Conservation (phyloP, 306 rosid species). For the Parietaria judaica region DNA sequence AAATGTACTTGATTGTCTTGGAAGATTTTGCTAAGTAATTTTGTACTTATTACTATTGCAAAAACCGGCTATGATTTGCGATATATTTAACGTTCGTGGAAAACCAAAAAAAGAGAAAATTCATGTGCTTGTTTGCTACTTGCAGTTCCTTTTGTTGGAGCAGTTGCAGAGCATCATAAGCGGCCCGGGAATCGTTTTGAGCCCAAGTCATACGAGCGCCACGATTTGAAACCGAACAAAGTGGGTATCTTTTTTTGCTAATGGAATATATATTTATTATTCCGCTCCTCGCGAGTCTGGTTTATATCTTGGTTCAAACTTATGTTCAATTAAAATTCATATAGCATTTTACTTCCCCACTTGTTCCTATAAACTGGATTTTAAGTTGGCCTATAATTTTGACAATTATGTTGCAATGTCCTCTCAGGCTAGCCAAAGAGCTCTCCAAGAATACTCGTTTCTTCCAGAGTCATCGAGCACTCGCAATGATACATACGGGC, state of each 20-base stretch:
- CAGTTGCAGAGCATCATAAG: slow-evolving; percentile 73
- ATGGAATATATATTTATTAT: background rate
- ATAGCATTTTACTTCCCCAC: background rate
- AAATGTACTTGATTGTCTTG: too few relatives aligned
- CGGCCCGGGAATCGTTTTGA: slow-evolving; percentile 54
- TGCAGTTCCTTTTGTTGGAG: slow-evolving; percentile 28
- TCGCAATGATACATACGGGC: slow-evolving; percentile 63
- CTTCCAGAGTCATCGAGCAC: slow-evolving; percentile 50
- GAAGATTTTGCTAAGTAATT: background rate
- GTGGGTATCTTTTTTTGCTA: slow-evolving; percentile 39
- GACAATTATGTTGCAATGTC: slow-evolving; percentile 13
- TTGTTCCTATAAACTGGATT: too few relatives aligned
- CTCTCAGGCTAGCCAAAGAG: slow-evolving; percentile 63
- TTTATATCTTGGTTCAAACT: too few relatives aligned
- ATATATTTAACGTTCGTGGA: background rate
- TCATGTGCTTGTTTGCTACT: slow-evolving; percentile 18
- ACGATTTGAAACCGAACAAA: slow-evolving; percentile 62
- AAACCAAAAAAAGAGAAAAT: background rate
- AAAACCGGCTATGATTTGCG: background rate
- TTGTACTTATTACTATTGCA: too few relatives aligned
- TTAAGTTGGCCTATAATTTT: background rate
- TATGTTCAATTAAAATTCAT: too few relatives aligned
- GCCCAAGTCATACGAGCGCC: slow-evolving; percentile 58
- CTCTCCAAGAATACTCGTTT: slow-evolving; percentile 64
- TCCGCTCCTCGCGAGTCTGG: too few relatives aligned